These are phyloP conservation scores for Psidium guajava DNA, from an alignment of 345 rosid genomes.

Conservation along the genomic window DNA sequence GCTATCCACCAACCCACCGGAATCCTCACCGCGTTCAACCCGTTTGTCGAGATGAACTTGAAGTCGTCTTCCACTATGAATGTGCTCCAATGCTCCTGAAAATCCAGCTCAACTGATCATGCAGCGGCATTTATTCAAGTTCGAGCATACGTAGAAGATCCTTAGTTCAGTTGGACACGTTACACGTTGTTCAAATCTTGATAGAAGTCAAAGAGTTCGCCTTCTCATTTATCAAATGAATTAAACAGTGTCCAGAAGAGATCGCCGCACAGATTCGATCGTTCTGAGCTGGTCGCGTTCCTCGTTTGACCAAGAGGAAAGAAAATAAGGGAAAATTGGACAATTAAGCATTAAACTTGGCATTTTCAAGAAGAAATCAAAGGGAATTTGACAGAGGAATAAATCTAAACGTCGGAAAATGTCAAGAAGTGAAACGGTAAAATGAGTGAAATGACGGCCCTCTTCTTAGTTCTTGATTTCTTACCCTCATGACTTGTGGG, in stretches of 20 bases:
- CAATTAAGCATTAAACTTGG: background rate
- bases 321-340: too few relatives aligned
- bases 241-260: background rate
- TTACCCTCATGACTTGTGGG: slow-evolving; percentile 34
- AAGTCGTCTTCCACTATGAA: slow-evolving; percentile 53
- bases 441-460: background rate
- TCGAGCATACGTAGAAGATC: background rate
- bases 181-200: too few relatives aligned
- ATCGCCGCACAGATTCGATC: background rate
- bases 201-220: background rate
- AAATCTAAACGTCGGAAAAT: background rate
- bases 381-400: background rate
- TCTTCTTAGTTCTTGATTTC: background rate
- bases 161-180: background rate
- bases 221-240: background rate
- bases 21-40: slow-evolving; percentile 44
- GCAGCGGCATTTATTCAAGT: background rate
- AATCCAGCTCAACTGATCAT: background rate
- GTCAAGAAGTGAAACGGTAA: background rate
- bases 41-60: slow-evolving; percentile 39
- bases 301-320: background rate
- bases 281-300: background rate
- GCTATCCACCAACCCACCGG: slow-evolving; percentile 76
- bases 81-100: slow-evolving; percentile 52
- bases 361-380: background rate